Percentiles rank a stretch among this genome's conserved stretches.
Conservation (phyloP, 768 basidiomycete genomes). For the Lentinula guzmanii region DNA sequence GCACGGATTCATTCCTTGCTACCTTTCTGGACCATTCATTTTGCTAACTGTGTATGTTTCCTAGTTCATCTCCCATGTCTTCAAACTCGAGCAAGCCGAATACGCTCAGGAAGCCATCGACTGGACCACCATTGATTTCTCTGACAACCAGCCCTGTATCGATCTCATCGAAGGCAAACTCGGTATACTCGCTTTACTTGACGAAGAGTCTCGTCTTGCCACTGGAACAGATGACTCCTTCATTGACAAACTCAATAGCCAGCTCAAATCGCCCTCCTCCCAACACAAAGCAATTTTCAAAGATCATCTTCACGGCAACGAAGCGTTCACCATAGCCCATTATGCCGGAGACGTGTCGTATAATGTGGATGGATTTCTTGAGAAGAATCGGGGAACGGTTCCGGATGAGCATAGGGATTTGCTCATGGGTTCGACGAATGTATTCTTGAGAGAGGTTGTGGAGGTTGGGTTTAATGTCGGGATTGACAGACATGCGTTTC, state of each 20-base stretch:
- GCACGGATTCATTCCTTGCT: background rate
- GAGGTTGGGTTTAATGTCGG: slow-evolving; percentile 62
- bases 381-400: slow-evolving; percentile 98
- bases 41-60: background rate
- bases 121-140: slow-evolving; percentile 99
- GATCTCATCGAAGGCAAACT: slow-evolving; percentile 97
- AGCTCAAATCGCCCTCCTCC: slow-evolving; percentile 63
- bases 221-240: slow-evolving; percentile 90
- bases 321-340: slow-evolving; percentile 96
- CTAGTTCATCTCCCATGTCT: slow-evolving; percentile 98
- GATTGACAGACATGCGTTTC: background rate
- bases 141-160: slow-evolving; percentile 98
- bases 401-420: slow-evolving; percentile 96
- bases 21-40: background rate
- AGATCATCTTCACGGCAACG: slow-evolving; percentile 97
- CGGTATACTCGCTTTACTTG: slow-evolving; percentile 88
- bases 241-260: slow-evolving; percentile 84
- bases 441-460: slow-evolving; percentile 91
- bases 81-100: slow-evolving; percentile 99
- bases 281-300: slow-evolving; percentile 86
- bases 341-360: slow-evolving; percentile 98
- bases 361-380: slow-evolving; percentile 97
- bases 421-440: slow-evolving; percentile 79
- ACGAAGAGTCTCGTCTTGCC: slow-evolving; percentile 96
- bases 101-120: slow-evolving; percentile 98